Evolutionary conservation across 2,329 filamentous ascomycete species (phyloP).

Genomic region (Curvularia verruculosa): DNA sequence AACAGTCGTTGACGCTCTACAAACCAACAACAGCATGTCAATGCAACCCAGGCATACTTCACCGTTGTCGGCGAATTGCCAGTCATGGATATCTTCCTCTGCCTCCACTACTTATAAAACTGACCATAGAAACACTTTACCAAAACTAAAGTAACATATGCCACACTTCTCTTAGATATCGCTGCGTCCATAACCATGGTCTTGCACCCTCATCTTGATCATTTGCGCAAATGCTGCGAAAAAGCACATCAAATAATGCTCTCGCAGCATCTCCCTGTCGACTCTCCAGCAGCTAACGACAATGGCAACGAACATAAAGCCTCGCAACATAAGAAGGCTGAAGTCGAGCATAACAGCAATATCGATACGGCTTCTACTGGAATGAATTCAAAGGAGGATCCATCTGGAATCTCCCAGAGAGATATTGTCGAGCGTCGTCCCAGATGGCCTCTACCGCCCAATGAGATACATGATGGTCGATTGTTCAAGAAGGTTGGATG

Average conservation of each 20-base stretch:
- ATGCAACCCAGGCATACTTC: slow-evolving; percentile 7
- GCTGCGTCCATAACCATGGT: not conserved
- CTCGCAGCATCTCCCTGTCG: not conserved
- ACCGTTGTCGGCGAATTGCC: not conserved
- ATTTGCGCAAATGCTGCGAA: slow-evolving; percentile 1
- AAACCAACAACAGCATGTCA: slow-evolving; percentile 3
- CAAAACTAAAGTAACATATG: not conserved
- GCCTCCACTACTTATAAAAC: not conserved
- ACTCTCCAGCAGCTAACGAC: not conserved
- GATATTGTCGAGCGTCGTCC: no score
- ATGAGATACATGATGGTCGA: slow-evolving; percentile 3
- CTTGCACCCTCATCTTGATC: not conserved
- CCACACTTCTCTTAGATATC: not conserved
- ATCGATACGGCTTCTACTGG: not conserved
- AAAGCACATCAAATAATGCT: not conserved
- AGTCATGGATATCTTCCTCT: not conserved
- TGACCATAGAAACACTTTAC: not conserved
- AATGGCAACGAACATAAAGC: not conserved
- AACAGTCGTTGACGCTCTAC: not conserved
- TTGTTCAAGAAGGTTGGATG: slow-evolving; percentile 8
- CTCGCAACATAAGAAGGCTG: not conserved
- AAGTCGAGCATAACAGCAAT: not conserved
- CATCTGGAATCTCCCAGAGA: not conserved
- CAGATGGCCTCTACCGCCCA: not conserved
- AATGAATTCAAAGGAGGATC: not conserved